A percentile compares a stretch with the other conserved stretches of the same genome.
phyloP scores from a whole-genome alignment of 176 grass and related monocot species.

The Bothriochloa decipiens region DNA sequence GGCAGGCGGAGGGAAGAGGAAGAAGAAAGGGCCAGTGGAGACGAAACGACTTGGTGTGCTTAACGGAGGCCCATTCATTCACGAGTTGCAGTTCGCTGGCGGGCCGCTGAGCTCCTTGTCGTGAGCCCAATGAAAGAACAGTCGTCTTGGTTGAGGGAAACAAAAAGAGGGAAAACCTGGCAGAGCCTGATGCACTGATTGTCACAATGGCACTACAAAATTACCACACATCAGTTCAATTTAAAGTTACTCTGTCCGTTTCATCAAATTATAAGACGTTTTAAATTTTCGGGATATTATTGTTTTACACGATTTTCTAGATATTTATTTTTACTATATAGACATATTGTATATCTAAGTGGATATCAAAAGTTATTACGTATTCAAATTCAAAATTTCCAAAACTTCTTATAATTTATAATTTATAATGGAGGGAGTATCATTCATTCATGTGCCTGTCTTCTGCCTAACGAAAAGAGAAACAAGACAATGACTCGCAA shows the following conservation, averaged over 20 bases:
- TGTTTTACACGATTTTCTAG: neutral
- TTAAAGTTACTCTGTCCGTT: too few species aligned
- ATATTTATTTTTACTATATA: neutral
- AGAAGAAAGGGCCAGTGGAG: neutral
- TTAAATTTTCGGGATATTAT: neutral
- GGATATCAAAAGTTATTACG: neutral
- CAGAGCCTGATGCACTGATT: too few species aligned
- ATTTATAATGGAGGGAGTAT: neutral
- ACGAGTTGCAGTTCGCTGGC: neutral
- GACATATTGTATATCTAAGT: neutral
- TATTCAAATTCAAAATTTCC: too few species aligned
- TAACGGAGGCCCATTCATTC: neutral
- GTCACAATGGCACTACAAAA: too few species aligned
- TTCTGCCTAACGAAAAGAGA: neutral
- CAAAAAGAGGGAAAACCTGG: too few species aligned
- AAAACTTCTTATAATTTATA: neutral
- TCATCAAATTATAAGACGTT: neutral
- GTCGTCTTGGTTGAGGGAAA: too few species aligned
- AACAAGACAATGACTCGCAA: neutral
- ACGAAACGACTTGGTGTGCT: constrained; percentile 5
- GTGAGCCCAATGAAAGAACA: neutral
- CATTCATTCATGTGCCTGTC: neutral
- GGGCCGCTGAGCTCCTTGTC: neutral
- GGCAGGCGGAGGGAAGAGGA: neutral
- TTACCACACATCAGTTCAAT: too few species aligned